phyloP scores from a whole-genome alignment of 768 basidiomycete species.

The Dentipellis sp. region DNA sequence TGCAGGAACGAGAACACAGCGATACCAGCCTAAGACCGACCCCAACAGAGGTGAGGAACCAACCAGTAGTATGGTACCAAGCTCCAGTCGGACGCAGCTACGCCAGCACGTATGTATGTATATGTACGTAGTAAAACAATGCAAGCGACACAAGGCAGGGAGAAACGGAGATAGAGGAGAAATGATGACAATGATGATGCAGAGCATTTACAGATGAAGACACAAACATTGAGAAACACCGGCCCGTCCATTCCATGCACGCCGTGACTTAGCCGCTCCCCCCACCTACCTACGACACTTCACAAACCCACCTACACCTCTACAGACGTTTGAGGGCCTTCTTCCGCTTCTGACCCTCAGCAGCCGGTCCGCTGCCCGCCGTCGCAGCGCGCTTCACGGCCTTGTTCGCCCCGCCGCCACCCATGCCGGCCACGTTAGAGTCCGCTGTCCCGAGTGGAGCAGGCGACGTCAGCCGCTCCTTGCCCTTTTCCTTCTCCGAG shows the following conservation, averaged over 20 bases:
- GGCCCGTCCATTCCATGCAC: background rate
- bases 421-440: conserved; percentile 42
- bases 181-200: background rate
- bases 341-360: conserved; percentile 72
- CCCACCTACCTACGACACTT: background rate
- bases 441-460: conserved; percentile 66
- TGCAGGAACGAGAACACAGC: background rate
- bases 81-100: background rate
- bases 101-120: background rate
- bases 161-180: background rate
- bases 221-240: background rate
- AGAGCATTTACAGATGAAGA: background rate
- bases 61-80: background rate
- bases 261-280: background rate
- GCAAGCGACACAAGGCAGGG: too few species aligned
- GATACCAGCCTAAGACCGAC: background rate
- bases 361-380: conserved; percentile 25
- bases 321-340: conserved; percentile 78
- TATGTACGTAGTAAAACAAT: too few species aligned
- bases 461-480: conserved; percentile 60
- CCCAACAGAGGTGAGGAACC: too few species aligned
- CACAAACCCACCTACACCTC: background rate
- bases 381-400: conserved; percentile 63
- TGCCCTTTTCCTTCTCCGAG: conserved; percentile 21
- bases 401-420: conserved; percentile 37